Percentiles rank a stretch among this genome's conserved stretches.
Evolutionary conservation across 176 grass and related monocot genomes (phyloP).

Genomic region (Carex scoparia): DNA sequence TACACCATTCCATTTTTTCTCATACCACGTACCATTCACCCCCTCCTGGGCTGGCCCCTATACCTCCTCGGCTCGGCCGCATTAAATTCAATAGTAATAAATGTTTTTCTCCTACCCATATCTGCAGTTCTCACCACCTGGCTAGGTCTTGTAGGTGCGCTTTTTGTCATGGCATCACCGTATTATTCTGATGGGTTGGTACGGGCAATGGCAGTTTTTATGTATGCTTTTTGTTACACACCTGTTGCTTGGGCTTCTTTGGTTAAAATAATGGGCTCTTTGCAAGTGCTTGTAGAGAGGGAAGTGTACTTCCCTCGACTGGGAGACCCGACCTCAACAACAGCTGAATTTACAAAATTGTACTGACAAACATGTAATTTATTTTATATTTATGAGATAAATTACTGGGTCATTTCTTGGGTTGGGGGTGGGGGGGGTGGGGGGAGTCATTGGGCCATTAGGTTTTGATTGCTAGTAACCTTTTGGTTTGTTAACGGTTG

Average conservation of each 20-base stretch:
- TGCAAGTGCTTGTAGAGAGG: conserved; percentile 61
- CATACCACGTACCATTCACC: conserved; percentile 72
- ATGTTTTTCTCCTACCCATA: conserved; percentile 59
- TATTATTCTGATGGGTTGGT: conserved; percentile 74
- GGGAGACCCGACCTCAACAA: conserved; percentile 59
- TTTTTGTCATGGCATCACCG: conserved; percentile 79
- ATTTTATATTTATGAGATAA: conserved; percentile 19
- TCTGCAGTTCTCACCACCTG: conserved; percentile 45
- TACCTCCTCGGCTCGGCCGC: conserved; percentile 66
- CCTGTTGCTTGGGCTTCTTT: conserved; percentile 68
- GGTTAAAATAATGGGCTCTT: conserved; percentile 52
- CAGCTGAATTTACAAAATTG: conserved; percentile 64
- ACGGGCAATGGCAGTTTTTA: conserved; percentile 56
- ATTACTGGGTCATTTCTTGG: background rate
- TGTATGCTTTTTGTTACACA: conserved; percentile 60
- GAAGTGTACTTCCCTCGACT: conserved; percentile 54
- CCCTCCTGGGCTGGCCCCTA: conserved; percentile 71
- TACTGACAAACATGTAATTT: conserved; percentile 44
- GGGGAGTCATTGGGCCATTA: too few species aligned
- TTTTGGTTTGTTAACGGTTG: background rate
- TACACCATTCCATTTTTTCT: conserved; percentile 85
- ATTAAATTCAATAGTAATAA: conserved; percentile 63
- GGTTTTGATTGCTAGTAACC: background rate
- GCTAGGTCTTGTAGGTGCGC: conserved; percentile 53
- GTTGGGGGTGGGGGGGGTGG: too few species aligned